Conservation (phyloP, 73 alveolate species). For the Paramecium tetraurelia region DNA sequence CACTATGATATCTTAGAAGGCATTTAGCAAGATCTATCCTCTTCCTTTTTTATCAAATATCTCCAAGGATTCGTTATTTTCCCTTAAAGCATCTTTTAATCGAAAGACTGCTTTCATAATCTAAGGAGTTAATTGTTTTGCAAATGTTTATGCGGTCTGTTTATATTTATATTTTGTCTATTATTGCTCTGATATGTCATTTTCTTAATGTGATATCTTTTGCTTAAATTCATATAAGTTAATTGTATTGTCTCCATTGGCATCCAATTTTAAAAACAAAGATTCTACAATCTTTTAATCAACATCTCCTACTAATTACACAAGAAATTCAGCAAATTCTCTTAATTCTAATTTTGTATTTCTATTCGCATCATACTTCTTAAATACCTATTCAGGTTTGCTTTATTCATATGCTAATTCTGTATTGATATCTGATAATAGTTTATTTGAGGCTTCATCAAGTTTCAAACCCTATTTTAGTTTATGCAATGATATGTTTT, state of each 20-base stretch:
- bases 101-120: not conserved
- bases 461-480: not conserved
- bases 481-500: not conserved
- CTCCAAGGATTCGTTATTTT: not conserved
- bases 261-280: conserved; percentile 1
- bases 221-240: not conserved
- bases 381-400: conserved; percentile 15
- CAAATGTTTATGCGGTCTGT: not conserved
- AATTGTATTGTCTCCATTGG: not conserved
- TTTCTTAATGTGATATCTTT: not conserved
- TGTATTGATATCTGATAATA: conserved; percentile 3
- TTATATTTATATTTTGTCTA: not conserved
- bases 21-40: not conserved
- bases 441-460: not conserved
- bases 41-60: conserved; percentile 23
- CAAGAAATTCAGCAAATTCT: not conserved
- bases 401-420: conserved; percentile 12
- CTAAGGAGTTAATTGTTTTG: not conserved
- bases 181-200: not conserved
- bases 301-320: not conserved
- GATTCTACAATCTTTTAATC: not conserved
- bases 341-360: conserved; percentile 37
- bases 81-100: conserved; percentile 20
- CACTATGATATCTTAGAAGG: conserved; percentile 1
- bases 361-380: conserved; percentile 17